Conservation (phyloP, 208 protist species). For the Crithidia fasciculata region DNA sequence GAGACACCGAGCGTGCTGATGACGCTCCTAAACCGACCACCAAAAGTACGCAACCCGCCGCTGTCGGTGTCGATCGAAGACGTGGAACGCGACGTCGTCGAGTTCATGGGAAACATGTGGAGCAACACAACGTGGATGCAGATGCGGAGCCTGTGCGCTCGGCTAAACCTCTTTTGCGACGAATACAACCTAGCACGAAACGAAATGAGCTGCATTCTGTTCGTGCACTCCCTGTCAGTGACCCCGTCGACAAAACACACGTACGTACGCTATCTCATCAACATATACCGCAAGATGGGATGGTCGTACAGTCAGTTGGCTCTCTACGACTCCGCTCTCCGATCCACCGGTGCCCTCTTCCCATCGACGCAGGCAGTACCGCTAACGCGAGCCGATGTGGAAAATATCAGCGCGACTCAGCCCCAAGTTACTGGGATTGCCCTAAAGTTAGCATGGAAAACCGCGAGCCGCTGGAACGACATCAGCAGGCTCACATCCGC, state of each 20-base stretch:
- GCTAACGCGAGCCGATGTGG: constrained; percentile 8
- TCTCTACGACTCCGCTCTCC: constrained; percentile 7
- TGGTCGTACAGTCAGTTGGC: constrained; percentile 5
- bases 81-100: background rate
- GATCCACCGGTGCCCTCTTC: background rate
- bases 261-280: constrained; percentile 19
- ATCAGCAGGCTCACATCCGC: background rate
- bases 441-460: constrained; percentile 24
- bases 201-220: constrained; percentile 4
- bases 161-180: constrained; percentile 6
- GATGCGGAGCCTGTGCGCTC: constrained; percentile 15
- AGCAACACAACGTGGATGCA: constrained; percentile 16
- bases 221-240: constrained; percentile 6
- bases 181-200: background rate
- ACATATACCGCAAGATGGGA: constrained; percentile 17
- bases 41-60: background rate
- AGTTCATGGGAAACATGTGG: constrained; percentile 2
- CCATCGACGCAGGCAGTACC: constrained; percentile 5
- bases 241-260: constrained; percentile 9
- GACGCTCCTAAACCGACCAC: background rate
- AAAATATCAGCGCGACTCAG: background rate
- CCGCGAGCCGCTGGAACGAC: constrained; percentile 27
- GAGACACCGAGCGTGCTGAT: background rate
- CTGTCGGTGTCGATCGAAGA: background rate
- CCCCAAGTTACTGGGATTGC: background rate